Conservation (phyloP, 306 rosid genomes). For the Oemleria cerasiformis region DNA sequence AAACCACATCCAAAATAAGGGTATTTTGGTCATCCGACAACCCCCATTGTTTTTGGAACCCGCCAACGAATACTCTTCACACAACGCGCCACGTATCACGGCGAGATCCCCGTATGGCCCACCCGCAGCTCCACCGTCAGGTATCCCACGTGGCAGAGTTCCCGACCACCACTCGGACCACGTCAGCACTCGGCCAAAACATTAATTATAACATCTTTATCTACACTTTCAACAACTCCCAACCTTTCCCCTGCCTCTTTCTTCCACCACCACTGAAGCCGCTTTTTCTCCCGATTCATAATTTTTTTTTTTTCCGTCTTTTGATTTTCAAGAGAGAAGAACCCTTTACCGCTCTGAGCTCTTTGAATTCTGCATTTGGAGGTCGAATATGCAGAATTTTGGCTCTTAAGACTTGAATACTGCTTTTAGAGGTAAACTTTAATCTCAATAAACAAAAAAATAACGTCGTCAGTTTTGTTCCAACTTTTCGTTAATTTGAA, state of each 20-base stretch:
- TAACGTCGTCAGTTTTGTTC: too few species aligned
- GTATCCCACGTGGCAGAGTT: neutral
- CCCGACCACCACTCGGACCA: conserved; percentile 16
- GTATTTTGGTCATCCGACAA: neutral
- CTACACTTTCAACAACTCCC: neutral
- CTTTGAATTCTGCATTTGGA: neutral
- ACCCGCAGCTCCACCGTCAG: neutral
- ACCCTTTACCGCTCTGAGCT: neutral
- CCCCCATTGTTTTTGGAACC: neutral
- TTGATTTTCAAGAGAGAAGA: neutral
- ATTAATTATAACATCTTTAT: neutral
- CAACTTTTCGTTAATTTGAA: too few species aligned
- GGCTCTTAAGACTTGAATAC: too few species aligned
- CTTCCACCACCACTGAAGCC: neutral
- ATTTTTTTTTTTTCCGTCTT: neutral
- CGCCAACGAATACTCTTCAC: conserved; percentile 6
- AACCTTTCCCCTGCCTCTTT: neutral
- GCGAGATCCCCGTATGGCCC: neutral
- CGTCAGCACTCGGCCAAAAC: conserved; percentile 7
- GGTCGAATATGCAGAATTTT: neutral
- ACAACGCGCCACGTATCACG: conserved; percentile 16
- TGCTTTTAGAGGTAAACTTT: too few species aligned
- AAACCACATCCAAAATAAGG: neutral
- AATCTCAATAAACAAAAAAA: too few species aligned
- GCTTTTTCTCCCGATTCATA: neutral